A percentile compares a stretch with the other conserved stretches of the same genome.
These are phyloP conservation scores for Eimeria zaria DNA, from an alignment of 169 alveolate species.

Conservation along the genomic window DNA sequence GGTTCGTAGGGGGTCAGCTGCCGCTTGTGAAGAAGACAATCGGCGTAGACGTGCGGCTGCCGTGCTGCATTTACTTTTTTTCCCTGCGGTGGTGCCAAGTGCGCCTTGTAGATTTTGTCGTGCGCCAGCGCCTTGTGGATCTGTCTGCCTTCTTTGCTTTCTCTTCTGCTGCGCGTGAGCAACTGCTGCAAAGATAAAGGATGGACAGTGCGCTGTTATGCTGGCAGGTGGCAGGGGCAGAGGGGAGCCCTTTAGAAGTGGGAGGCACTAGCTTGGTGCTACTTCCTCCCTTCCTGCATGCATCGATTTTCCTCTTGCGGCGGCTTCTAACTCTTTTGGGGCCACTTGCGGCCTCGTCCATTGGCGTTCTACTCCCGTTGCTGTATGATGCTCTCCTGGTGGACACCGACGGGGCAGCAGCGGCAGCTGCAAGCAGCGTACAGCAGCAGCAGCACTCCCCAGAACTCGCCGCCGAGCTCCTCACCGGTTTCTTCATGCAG, in stretches of 20 bases:
- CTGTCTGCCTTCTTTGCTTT: background rate
- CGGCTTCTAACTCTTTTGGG: slow-evolving; percentile 58
- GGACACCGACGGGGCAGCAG: slow-evolving; percentile 38
- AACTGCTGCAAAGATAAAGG: background rate
- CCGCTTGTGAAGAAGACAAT: background rate
- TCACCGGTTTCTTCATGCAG: slow-evolving; percentile 65
- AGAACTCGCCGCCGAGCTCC: slow-evolving; percentile 60
- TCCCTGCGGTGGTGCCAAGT: background rate
- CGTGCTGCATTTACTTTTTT: background rate
- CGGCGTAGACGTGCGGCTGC: background rate
- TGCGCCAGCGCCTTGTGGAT: background rate
- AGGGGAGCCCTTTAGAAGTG: slow-evolving; percentile 62
- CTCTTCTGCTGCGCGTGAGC: background rate
- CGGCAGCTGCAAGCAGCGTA: slow-evolving; percentile 62
- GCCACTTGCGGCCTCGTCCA: slow-evolving; percentile 54
- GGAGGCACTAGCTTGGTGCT: slow-evolving; percentile 47
- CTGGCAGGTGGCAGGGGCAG: slow-evolving; percentile 41
- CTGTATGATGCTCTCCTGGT: slow-evolving; percentile 43
- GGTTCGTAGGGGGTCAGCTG: background rate
- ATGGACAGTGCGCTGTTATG: background rate
- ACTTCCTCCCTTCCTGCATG: slow-evolving; percentile 45
- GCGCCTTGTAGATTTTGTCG: background rate
- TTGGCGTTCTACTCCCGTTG: slow-evolving; percentile 24
- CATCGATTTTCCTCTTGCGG: slow-evolving; percentile 51
- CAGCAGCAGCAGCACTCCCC: slow-evolving; percentile 79